Evolutionary conservation across 306 rosid genomes (phyloP), one percentile per base, ranked within the genome.

Genomic region (Acacia melanoxylon): DNA sequence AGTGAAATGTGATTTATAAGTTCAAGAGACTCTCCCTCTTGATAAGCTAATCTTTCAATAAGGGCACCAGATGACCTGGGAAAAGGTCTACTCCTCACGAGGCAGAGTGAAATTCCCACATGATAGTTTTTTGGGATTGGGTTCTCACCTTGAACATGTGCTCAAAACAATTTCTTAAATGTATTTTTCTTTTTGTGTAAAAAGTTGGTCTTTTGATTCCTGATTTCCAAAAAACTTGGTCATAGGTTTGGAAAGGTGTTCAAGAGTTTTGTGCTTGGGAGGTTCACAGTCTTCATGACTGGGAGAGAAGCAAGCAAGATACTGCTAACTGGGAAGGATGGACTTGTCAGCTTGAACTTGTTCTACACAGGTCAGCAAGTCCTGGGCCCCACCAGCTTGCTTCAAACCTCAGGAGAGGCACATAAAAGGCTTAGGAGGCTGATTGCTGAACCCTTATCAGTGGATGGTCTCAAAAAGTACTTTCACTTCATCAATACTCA

Each of bases 221-320:
- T 69, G 8, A 37, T 22, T 13, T 31, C 7, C n/a, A 27, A 44
- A 27, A 44, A 20, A 40, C 27, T 83, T 81, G 24, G 20, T 58
- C 4, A 19, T 54, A 94, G 98, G 83, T 94, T 85, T 84, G 98
- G 97, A 25, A 94, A 91, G 75, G 94, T 94, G 76, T 94, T 92
- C 91, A 94, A 94, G 91, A 86, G 88, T 63, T 76, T 80, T 79
- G 98, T 94, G 19, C 74, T 92, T 5, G 97, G 98, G 62, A 91
- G 98, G 83, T 88, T 88, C 81, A 89, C 86, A 7, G 90, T 92
- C 6, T 94, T 94, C 84, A 91, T 92, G 98, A 94, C 97, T 17
- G 94, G 98, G 54, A 94, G 94, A 61, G 95, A 94, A 76, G 97
- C 95, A 63, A 88, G 94, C 33, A 94, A 94, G 89, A 89, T 91